phyloP scores from a whole-genome alignment of 129 eudicot species.

The Glebionis coronaria region DNA sequence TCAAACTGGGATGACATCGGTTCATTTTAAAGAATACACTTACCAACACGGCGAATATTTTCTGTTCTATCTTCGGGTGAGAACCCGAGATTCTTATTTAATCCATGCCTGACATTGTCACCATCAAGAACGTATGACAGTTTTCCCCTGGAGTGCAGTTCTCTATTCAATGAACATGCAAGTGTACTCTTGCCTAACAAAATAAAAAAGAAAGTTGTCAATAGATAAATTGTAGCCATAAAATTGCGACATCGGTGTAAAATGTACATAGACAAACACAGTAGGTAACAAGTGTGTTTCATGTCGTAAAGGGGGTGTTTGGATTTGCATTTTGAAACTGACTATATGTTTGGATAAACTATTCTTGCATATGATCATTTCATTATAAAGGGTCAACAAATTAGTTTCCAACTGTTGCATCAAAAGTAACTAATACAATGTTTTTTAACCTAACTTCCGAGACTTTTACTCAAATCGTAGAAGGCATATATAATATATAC shows the following conservation, averaged over 20 bases:
- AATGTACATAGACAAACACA: background rate
- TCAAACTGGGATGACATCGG: background rate
- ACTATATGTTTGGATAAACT: no score
- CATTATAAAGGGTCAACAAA: no score
- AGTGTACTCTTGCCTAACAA: constrained; percentile 91
- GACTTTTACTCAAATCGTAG: no score
- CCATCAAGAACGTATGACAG: constrained; percentile 98
- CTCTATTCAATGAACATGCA: constrained; percentile 84
- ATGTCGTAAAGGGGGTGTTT: no score
- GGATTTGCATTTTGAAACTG: no score
- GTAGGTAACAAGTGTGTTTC: background rate
- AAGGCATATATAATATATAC: no score
- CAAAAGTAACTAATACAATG: no score
- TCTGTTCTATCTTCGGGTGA: constrained; percentile 83
- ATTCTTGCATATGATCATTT: no score
- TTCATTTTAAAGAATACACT: constrained; percentile 14
- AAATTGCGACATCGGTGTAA: constrained; percentile 1
- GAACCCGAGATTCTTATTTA: constrained; percentile 93
- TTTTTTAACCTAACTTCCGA: no score
- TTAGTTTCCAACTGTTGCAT: no score
- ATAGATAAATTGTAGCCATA: constrained; percentile 2
- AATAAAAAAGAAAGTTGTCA: background rate
- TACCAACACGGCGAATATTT: constrained; percentile 97
- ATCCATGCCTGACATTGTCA: constrained; percentile 94
- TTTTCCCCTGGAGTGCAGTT: constrained; percentile 78